Evolutionary conservation across 768 basidiomycete species (phyloP), one percentile per base, ranked within the genome.

Genomic region (Ramaria rubella): DNA sequence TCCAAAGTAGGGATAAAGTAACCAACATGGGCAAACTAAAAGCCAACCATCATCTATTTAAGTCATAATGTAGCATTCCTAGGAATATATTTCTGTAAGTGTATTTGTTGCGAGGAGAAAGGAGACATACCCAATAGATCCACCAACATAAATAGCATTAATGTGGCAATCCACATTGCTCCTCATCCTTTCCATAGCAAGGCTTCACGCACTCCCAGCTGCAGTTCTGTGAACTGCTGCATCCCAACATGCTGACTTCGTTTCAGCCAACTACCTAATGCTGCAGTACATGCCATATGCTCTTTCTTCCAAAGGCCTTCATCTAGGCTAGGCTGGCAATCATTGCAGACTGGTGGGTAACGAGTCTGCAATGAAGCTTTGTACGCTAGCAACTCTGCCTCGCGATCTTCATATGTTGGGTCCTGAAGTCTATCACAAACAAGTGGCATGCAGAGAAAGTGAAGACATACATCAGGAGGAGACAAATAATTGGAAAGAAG

Each of bases 401-500:
- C 73, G 15, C 87, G 81, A 19, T 71, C 70, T 30, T 74, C 71
- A 65, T 91, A 90, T 55, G 87, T 82, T 3, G 88, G 86, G 63
- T 83, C 82, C 90, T 94, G 62, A n/a, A 52, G 30, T 14, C 5
- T 19, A 50, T 29, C 36, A 26, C 59, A 6, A 55, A n/a, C 45
- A 57, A 42, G 42, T 11, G 29, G 26, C 26, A 29, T 14, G 19
- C 42, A 26, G 23, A 15, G 95, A 95, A 67, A 97, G 98, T 40
- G 21, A 51, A 51, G 40, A 75, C 85, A 62, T 65, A 92, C 92
- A 58, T 80, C 78, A n/a, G 83, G 79, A 24, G 81, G 72, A 9
- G 93, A 93, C 1, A 95, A 78, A 68, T 94, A 97, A 63, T 88
- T 93, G 15, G 93, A 88, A 30, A 97, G 73, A 55, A 97, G 80